phyloP scores from a whole-genome alignment of 177 flowering plant genomes.

The Tripterygium wilfordii region DNA sequence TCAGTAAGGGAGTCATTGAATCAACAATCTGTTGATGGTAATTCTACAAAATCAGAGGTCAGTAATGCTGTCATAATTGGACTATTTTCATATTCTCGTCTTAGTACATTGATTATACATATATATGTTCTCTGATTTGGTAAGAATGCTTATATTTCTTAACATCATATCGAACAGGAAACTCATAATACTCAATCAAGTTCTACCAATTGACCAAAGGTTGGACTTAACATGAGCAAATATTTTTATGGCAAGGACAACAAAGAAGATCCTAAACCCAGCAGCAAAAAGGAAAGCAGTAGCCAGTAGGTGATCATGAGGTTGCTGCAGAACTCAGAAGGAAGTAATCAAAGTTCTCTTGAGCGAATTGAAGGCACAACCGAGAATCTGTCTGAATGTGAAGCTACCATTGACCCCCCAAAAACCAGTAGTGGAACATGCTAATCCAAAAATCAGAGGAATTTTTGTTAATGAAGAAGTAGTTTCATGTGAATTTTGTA shows the following conservation, averaged over 20 bases:
- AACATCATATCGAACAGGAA: slow-evolving; percentile 14
- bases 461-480: too few relatives aligned
- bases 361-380: slow-evolving; percentile 1
- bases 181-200: background rate
- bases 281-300: slow-evolving; percentile 1
- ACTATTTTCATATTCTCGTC: background rate
- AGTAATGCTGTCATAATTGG: background rate
- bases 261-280: background rate
- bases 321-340: slow-evolving; percentile 3
- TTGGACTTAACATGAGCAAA: slow-evolving; percentile 1
- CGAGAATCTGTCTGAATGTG: background rate
- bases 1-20: background rate
- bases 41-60: slow-evolving; percentile 5
- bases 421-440: too few relatives aligned
- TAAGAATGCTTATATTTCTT: background rate
- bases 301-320: background rate
- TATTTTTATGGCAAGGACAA: background rate
- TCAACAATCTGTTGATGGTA: background rate
- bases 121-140: background rate
- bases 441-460: too few relatives aligned
- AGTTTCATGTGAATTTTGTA: too few relatives aligned
- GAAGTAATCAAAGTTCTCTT: background rate
- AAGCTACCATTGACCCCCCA: background rate
- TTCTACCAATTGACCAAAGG: slow-evolving; percentile 5
- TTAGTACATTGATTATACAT: background rate